Conservation (phyloP, 805 yeast genomes). For the Metschnikowia continentalis region DNA sequence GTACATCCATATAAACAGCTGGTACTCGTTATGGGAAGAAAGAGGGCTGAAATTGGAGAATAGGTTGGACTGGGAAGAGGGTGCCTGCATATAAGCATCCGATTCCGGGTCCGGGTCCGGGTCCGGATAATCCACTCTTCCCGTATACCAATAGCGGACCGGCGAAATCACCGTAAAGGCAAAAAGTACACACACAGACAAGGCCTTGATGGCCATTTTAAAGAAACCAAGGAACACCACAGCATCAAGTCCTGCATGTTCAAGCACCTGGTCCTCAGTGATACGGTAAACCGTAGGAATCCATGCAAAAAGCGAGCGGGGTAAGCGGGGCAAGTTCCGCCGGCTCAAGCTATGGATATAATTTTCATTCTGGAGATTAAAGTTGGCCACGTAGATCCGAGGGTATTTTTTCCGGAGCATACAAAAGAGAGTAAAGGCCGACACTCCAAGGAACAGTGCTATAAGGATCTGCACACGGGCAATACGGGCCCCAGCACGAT, state of each 20-base stretch:
- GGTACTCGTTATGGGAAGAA: slow-evolving; percentile 24
- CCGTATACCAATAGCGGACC: slow-evolving; percentile 76
- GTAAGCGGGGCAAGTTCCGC: slow-evolving; percentile 55
- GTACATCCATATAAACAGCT: slow-evolving; percentile 76
- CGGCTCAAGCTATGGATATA: slow-evolving; percentile 42
- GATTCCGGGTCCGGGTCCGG: slow-evolving; percentile 14
- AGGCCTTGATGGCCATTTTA: slow-evolving; percentile 74
- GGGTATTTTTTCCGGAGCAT: slow-evolving; percentile 71
- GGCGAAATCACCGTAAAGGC: slow-evolving; percentile 81
- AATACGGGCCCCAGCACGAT: slow-evolving; percentile 41
- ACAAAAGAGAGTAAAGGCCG: slow-evolving; percentile 68
- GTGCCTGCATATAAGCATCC: slow-evolving; percentile 11
- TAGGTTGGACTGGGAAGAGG: neutral
- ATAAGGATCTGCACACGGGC: slow-evolving; percentile 74
- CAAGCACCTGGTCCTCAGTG: slow-evolving; percentile 71
- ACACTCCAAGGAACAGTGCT: slow-evolving; percentile 62
- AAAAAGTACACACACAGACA: slow-evolving; percentile 60
- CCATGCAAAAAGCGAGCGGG: slow-evolving; percentile 76
- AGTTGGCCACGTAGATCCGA: slow-evolving; percentile 78
- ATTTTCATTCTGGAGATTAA: slow-evolving; percentile 43
- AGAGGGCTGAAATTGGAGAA: neutral
- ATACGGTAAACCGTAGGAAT: slow-evolving; percentile 60
- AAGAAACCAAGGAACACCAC: slow-evolving; percentile 88
- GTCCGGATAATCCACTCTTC: slow-evolving; percentile 53
- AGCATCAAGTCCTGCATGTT: slow-evolving; percentile 92